These are phyloP conservation scores for Hippophae tibetana DNA, from an alignment of 306 rosid genomes.

Conservation along the genomic window DNA sequence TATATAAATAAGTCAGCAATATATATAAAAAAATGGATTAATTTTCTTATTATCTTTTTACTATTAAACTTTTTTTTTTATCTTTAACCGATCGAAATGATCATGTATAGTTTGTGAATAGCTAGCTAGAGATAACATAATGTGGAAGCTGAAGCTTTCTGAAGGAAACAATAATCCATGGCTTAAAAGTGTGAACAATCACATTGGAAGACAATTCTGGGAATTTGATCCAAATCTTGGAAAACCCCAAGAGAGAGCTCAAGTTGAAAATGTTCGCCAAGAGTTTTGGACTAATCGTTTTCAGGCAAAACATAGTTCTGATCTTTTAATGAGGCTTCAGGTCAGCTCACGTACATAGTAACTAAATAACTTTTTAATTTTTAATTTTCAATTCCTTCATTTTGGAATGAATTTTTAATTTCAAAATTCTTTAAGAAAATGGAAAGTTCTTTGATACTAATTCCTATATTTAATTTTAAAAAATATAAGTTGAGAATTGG, in stretches of 20 bases:
- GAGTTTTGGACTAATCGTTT: slow-evolving; percentile 42
- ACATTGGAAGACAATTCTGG: slow-evolving; percentile 67
- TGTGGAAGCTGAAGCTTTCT: slow-evolving; percentile 63
- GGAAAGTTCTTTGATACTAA: too few species aligned
- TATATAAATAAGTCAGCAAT: too few species aligned
- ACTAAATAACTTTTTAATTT: background rate
- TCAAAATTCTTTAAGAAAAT: too few species aligned
- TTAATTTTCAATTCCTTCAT: background rate
- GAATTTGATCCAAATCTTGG: slow-evolving; percentile 46
- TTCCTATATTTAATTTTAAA: too few species aligned
- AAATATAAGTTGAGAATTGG: too few species aligned
- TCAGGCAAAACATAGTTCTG: slow-evolving; percentile 45
- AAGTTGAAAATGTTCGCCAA: slow-evolving; percentile 27
- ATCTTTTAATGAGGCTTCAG: slow-evolving; percentile 65
- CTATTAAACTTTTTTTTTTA: too few species aligned
- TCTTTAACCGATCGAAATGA: too few species aligned
- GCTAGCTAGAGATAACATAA: background rate
- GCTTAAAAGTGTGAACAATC: slow-evolving; percentile 37
- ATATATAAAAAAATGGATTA: too few species aligned
- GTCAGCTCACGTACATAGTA: slow-evolving; percentile 11
- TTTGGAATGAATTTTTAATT: too few species aligned
- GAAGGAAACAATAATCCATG: slow-evolving; percentile 25
- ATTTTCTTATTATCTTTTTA: too few species aligned
- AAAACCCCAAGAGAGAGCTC: slow-evolving; percentile 27
- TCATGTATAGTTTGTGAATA: background rate